A percentile compares a stretch with the other conserved stretches of the same genome.
Conservation (phyloP, 495 filamentous ascomycete genomes). For the Beverwykella pulmonaria region DNA sequence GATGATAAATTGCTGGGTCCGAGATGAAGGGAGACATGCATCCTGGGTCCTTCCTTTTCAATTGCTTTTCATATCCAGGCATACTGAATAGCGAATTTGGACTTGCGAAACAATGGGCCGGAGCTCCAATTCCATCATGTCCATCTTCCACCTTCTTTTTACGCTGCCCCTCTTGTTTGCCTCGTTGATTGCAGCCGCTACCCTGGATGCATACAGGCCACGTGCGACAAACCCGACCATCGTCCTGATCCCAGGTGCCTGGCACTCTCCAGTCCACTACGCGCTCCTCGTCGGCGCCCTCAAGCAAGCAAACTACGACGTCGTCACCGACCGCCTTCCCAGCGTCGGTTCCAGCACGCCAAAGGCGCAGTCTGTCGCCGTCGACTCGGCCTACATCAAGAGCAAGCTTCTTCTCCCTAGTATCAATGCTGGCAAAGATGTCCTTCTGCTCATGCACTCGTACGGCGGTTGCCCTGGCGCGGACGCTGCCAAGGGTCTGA, state of each 20-base stretch:
- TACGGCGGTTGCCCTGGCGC: slow-evolving; percentile 9
- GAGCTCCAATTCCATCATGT: no score
- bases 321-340: not conserved
- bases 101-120: no score
- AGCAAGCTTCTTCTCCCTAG: not conserved
- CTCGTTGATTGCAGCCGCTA: no score
- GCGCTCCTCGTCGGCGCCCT: not conserved
- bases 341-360: not conserved
- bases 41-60: no score
- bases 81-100: no score
- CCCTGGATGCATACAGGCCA: no score
- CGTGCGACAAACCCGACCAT: not conserved
- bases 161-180: no score
- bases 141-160: no score
- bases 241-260: not conserved
- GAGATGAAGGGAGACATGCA: no score
- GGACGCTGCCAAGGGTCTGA: slow-evolving; percentile 7
- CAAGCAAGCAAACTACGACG: not conserved
- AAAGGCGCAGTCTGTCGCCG: not conserved
- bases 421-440: slow-evolving; percentile 6
- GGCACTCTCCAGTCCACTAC: not conserved
- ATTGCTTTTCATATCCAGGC: no score
- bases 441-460: slow-evolving; percentile 18
- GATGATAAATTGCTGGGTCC: no score
- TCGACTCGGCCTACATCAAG: not conserved